These are phyloP conservation scores for Fraxinus anomala DNA, from an alignment of 257 asterid species.

Conservation along the genomic window DNA sequence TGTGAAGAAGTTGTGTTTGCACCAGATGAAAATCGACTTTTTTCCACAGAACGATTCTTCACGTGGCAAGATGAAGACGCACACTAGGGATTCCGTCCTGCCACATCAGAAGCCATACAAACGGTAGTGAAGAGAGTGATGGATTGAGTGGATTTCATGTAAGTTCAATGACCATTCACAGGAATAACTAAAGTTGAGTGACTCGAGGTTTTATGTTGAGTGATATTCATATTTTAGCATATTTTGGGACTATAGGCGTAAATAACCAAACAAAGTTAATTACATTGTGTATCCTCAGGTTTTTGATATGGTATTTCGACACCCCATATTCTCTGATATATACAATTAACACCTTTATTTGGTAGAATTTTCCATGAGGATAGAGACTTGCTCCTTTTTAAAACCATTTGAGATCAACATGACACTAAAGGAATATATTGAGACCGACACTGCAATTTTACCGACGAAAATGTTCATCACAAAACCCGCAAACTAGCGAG, in stretches of 20 bases:
- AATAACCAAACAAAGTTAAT: background rate
- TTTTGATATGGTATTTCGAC: conserved; percentile 20
- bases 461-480: background rate
- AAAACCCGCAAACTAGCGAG: background rate
- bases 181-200: too few species aligned
- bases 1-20: too few species aligned
- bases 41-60: too few species aligned
- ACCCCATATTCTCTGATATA: background rate
- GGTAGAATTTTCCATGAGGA: too few species aligned
- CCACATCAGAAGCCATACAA: too few species aligned
- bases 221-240: background rate
- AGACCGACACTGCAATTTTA: background rate
- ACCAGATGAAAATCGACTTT: too few species aligned
- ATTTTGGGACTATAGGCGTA: background rate
- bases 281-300: background rate
- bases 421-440: background rate
- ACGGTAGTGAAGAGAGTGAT: too few species aligned
- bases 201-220: conserved; percentile 28
- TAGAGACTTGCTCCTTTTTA: background rate
- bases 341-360: too few species aligned
- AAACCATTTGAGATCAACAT: background rate
- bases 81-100: too few species aligned
- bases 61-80: too few species aligned
- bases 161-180: too few species aligned
- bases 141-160: too few species aligned